These are phyloP conservation scores for Ramaria rubella DNA, from an alignment of 768 basidiomycete genomes.

Conservation along the genomic window DNA sequence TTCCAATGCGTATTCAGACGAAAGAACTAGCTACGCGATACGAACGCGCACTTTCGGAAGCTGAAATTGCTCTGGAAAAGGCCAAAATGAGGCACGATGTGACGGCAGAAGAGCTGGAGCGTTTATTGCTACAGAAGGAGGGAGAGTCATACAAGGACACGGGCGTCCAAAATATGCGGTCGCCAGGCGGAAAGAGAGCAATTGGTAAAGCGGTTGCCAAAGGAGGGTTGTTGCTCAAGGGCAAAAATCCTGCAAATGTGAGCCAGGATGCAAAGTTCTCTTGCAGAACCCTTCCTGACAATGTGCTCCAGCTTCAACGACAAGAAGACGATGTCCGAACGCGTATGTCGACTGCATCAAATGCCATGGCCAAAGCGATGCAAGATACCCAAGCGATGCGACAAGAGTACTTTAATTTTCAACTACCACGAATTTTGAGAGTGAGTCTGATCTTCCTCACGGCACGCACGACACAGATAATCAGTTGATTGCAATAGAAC, in stretches of 20 bases:
- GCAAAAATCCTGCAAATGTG: constrained; percentile 87
- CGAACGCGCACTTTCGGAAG: constrained; percentile 83
- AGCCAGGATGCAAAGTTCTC: constrained; percentile 15
- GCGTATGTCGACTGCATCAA: constrained; percentile 79
- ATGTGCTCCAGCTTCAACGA: constrained; percentile 57
- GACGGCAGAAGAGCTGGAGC: constrained; percentile 90
- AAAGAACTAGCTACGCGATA: constrained; percentile 88
- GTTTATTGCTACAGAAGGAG: constrained; percentile 88
- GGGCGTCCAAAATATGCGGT: constrained; percentile 49
- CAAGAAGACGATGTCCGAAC: constrained; percentile 93
- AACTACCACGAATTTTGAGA: constrained; percentile 86
- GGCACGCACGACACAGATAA: background rate
- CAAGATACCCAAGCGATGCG: constrained; percentile 83
- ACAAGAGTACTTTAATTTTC: constrained; percentile 98
- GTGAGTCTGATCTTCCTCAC: constrained; percentile 40
- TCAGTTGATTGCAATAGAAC: constrained; percentile 39
- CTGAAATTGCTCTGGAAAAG: constrained; percentile 82
- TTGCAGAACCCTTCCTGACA: too few relatives aligned
- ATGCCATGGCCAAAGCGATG: constrained; percentile 85
- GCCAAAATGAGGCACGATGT: constrained; percentile 79
- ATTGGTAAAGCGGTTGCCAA: constrained; percentile 90
- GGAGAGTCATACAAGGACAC: constrained; percentile 88
- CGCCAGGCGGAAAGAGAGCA: constrained; percentile 68
- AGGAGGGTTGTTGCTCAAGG: constrained; percentile 83
- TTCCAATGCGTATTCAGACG: constrained; percentile 44